Base-by-base conservation (phyloP, 179 eudicot species). In the Carnegiea gigantea region DNA sequence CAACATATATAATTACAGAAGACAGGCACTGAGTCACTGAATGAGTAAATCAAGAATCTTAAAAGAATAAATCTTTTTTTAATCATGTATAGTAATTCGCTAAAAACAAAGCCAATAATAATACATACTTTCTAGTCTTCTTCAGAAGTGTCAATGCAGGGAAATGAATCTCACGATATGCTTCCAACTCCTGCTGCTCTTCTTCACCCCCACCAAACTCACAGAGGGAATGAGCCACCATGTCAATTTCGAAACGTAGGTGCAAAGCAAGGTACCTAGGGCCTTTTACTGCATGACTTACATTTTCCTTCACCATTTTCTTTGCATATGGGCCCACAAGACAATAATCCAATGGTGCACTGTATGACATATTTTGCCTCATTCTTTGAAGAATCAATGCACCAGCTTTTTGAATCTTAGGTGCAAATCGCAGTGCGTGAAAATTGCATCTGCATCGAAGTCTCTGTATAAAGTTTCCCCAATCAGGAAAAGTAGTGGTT, bases 381-480 rank as follows among this genome's bases (percentile, higher is more conserved):
- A 97, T 86, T 87, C 98, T 88, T 73, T 75, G 85, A 71, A 97
- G 88, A 80, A 97, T 91, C 79, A 97, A 82, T 59, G 95, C 92
- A 79, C 95, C 98, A n/a, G 93, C 88, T 91, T 92, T 89, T 90
- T 95, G 97, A 80, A 95, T 95, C 86, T 95, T 95, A 10, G 98
- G 98, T 64, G 90, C 90, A 88, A 95, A 97, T 86, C 88, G 93
- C 83, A 97, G 89, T 0, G 98, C 98, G 51, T 97, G 87, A 82
- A 97, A 97, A 79, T 97, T 95, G 87, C 98, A 97, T 89, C 98
- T 95, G 95, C 99, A 97, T 73, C 98, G 93, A 26, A 97, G 97
- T 87, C 98, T 91, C 99, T 95, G 92, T 81, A 93, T 87, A 87
- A 88, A 90, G 79, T 28, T 82, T 79, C 77, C 81, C 83, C 76